phyloP scores from a whole-genome alignment of 345 rosid species.

The Populus deltoides region DNA sequence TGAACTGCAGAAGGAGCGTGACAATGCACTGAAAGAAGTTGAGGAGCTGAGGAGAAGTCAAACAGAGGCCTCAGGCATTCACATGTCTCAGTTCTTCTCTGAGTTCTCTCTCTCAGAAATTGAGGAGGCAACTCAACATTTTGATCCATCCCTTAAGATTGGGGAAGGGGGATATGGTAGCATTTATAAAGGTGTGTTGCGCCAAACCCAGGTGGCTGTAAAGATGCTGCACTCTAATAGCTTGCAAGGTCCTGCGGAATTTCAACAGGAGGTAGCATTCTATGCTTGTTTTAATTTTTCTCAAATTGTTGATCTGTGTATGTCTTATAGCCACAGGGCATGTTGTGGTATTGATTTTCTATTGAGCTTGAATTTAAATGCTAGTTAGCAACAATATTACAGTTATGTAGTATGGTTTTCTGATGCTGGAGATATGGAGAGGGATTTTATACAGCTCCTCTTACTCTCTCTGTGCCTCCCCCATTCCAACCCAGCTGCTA shows the following conservation, averaged over 20 bases:
- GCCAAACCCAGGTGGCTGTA: constrained; percentile 67
- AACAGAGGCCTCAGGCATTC: constrained; percentile 49
- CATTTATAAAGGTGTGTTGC: constrained; percentile 63
- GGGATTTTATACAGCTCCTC: not conserved
- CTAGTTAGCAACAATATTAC: not conserved
- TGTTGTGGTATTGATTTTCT: not conserved
- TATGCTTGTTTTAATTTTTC: not conserved
- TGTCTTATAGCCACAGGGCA: not conserved
- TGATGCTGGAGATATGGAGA: not conserved
- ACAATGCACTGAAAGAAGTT: constrained; percentile 77
- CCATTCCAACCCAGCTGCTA: not conserved
- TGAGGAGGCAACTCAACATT: constrained; percentile 61
- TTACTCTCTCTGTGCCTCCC: not conserved
- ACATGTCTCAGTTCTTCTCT: constrained; percentile 52
- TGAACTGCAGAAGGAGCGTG: constrained; percentile 65
- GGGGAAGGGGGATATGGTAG: constrained; percentile 96
- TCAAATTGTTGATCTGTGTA: not conserved
- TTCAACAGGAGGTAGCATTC: constrained; percentile 74
- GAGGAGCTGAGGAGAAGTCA: constrained; percentile 64
- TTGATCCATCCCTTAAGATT: constrained; percentile 65
- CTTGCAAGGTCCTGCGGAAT: constrained; percentile 81
- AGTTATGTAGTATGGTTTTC: not conserved
- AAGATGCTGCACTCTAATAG: constrained; percentile 65
- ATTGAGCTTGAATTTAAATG: not conserved
- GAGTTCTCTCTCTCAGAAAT: constrained; percentile 71